A percentile compares a stretch with the other conserved stretches of the same genome.
Evolutionary conservation across 352 stramenopile genomes (phyloP).

Genomic region (Saprolegnia diclina): DNA sequence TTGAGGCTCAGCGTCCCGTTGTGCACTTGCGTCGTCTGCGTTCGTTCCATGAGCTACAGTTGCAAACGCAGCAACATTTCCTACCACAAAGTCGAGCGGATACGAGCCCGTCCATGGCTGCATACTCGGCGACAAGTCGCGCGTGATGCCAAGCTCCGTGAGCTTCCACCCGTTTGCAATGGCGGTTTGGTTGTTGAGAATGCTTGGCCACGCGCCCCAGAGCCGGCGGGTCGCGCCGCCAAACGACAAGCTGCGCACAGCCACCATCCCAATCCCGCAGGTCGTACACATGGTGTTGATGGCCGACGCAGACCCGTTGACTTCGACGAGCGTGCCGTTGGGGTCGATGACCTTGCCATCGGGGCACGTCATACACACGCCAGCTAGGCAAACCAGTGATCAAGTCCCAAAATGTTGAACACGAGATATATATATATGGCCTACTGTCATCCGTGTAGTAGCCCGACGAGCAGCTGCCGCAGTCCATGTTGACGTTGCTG

Average conservation of each 20-base stretch:
- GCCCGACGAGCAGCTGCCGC: slow-evolving; percentile 46
- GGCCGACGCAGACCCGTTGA: background rate
- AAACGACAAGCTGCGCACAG: slow-evolving; percentile 3
- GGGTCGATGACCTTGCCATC: slow-evolving; percentile 31
- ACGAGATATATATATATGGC: background rate
- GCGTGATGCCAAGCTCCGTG: slow-evolving; percentile 23
- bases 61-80: too few relatives aligned
- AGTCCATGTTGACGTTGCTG: slow-evolving; percentile 37
- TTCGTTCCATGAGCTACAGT: background rate
- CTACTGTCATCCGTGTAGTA: slow-evolving; percentile 37
- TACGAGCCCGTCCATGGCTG: background rate
- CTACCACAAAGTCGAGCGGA: slow-evolving; percentile 1
- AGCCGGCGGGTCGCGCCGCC: slow-evolving; percentile 5
- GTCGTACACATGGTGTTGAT: slow-evolving; percentile 11
- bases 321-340: slow-evolving; percentile 4
- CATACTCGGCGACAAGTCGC: slow-evolving; percentile 1
- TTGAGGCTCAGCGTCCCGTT: slow-evolving; percentile 17
- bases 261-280: slow-evolving; percentile 5
- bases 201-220: slow-evolving; percentile 20
- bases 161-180: slow-evolving; percentile 24
- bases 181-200: slow-evolving; percentile 21
- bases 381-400: slow-evolving; percentile 8
- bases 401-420: background rate
- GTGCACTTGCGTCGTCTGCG: slow-evolving; percentile 18
- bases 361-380: slow-evolving; percentile 40